Conservation (phyloP, 2,329 filamentous ascomycete genomes). For the Ophiostoma australiae region DNA sequence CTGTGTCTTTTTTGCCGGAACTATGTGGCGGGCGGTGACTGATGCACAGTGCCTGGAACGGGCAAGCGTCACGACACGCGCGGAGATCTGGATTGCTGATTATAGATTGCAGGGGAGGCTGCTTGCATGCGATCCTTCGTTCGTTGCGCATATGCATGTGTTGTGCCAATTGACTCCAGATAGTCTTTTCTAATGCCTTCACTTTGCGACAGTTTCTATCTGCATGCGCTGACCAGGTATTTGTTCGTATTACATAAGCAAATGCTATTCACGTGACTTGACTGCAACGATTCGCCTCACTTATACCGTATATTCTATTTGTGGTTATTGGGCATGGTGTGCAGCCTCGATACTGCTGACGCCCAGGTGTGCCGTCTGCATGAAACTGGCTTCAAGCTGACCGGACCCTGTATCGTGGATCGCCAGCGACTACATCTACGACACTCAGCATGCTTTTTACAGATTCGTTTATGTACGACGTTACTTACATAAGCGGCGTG, state of each 20-base stretch:
- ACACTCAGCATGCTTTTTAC: neutral
- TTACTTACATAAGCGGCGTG: neutral
- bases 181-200: neutral
- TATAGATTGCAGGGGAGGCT: neutral
- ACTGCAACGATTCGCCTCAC: neutral
- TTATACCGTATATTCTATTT: neutral
- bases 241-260: neutral
- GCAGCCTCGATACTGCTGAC: neutral
- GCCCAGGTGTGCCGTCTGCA: neutral
- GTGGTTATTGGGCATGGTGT: neutral
- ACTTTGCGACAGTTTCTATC: neutral
- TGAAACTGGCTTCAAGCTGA: neutral
- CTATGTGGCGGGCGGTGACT: constrained; percentile 19
- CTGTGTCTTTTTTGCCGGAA: constrained; percentile 23
- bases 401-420: neutral
- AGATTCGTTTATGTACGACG: neutral
- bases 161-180: neutral
- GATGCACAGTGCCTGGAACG: constrained; percentile 18
- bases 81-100: neutral
- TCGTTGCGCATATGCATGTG: constrained; percentile 5
- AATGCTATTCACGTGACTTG: neutral
- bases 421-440: neutral
- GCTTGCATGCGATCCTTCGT: neutral
- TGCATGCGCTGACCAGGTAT: neutral
- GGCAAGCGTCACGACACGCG: constrained; percentile 18